Evolutionary conservation across 2,329 filamentous ascomycete genomes (phyloP).

Genomic region (Diplodia scrobiculata): DNA sequence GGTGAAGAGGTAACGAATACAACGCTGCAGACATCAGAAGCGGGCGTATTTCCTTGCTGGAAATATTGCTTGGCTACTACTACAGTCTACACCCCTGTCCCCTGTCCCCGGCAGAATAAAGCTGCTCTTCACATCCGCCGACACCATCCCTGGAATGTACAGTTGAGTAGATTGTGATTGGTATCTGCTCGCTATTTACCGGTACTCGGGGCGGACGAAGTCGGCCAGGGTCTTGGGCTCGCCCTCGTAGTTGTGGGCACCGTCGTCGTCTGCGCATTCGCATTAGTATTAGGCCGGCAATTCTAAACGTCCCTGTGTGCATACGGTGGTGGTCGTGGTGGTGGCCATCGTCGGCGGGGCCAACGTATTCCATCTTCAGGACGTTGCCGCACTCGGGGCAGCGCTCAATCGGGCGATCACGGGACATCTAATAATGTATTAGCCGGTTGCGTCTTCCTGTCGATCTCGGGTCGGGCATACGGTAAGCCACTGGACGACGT

Average conservation of each 20-base stretch:
- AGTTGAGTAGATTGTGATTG: conserved; percentile 10
- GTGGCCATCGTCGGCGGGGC: conserved; percentile 74
- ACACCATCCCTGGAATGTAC: conserved; percentile 25
- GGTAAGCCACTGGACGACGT: conserved; percentile 86
- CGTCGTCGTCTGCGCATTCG: conserved; percentile 45
- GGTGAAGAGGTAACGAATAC: not conserved
- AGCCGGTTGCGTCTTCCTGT: conserved; percentile 26
- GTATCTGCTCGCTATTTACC: conserved; percentile 55
- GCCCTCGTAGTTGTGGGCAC: conserved; percentile 59
- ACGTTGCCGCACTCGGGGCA: conserved; percentile 96
- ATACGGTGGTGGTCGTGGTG: conserved; percentile 55
- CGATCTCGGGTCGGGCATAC: conserved; percentile 55
- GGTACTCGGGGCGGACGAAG: conserved; percentile 93
- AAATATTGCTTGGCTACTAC: conserved; percentile 20
- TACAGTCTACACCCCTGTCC: conserved; percentile 24
- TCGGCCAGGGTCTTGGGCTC: conserved; percentile 97
- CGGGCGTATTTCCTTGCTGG: conserved; percentile 4
- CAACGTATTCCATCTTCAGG: conserved; percentile 97
- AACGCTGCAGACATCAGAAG: not conserved
- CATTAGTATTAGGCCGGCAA: not conserved
- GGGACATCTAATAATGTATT: conserved; percentile 64
- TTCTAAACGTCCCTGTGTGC: not conserved
- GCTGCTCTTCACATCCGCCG: conserved; percentile 15
- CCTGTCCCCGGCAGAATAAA: conserved; percentile 19
- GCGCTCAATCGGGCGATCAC: conserved; percentile 87